Percentiles rank a stretch among this genome's conserved stretches.
Evolutionary conservation across 2,329 filamentous ascomycete genomes (phyloP).

Genomic region (Diplodia corticola): DNA sequence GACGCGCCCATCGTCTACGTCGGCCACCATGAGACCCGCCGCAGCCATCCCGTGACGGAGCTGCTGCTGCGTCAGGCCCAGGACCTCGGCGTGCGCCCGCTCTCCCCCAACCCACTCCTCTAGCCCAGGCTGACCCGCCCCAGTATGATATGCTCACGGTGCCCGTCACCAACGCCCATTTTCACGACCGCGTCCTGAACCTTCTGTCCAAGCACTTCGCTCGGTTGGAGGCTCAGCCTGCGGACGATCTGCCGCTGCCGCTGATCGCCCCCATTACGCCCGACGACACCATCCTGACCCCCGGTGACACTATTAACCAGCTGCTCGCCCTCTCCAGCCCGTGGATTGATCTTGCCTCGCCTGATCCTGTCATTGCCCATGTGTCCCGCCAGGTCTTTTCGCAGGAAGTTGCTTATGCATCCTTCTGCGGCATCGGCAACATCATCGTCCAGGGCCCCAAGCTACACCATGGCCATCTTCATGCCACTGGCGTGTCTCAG

Average conservation of each 20-base stretch:
- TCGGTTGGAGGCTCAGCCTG: slow-evolving; percentile 45
- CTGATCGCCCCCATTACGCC: slow-evolving; percentile 67
- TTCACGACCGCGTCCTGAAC: slow-evolving; percentile 66
- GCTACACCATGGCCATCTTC: slow-evolving; percentile 56
- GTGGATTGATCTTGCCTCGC: slow-evolving; percentile 88
- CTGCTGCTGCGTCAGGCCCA: slow-evolving; percentile 67
- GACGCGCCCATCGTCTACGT: slow-evolving; percentile 63
- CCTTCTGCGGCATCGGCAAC: slow-evolving; percentile 87
- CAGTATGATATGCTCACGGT: slow-evolving; percentile 79
- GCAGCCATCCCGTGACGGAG: slow-evolving; percentile 61
- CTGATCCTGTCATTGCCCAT: slow-evolving; percentile 78
- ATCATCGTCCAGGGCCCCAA: slow-evolving; percentile 79
- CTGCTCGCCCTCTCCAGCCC: slow-evolving; percentile 79
- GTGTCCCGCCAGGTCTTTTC: slow-evolving; percentile 88
- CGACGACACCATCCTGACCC: slow-evolving; percentile 73
- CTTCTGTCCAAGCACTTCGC: slow-evolving; percentile 60
- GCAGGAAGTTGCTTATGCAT: slow-evolving; percentile 89
- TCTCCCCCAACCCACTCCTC: background rate
- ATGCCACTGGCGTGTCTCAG: slow-evolving; percentile 59
- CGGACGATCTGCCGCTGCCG: slow-evolving; percentile 45
- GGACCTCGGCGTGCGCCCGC: slow-evolving; percentile 62
- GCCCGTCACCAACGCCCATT: slow-evolving; percentile 73
- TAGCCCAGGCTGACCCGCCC: background rate
- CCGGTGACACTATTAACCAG: slow-evolving; percentile 67
- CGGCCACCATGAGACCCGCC: slow-evolving; percentile 70